A percentile compares a stretch with the other conserved stretches of the same genome.
These are phyloP conservation scores for Aphanomyces euteiches DNA, from an alignment of 352 stramenopile genomes.

Conservation along the genomic window DNA sequence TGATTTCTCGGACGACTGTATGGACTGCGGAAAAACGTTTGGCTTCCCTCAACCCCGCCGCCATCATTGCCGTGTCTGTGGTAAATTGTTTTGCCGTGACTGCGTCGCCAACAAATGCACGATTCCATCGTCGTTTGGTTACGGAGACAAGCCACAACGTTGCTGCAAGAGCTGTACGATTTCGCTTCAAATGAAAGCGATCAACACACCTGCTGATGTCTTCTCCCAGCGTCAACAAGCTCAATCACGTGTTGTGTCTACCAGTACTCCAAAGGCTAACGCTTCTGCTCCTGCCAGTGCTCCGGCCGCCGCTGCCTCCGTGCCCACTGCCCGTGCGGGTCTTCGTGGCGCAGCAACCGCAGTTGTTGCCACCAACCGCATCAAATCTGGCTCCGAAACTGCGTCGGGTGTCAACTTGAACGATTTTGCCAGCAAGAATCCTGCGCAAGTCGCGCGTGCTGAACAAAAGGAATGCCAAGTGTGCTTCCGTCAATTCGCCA, in stretches of 20 bases:
- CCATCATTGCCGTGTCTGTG: conserved; percentile 83
- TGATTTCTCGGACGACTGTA: conserved; percentile 83
- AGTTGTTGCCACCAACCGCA: conserved; percentile 20
- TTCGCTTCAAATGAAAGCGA: conserved; percentile 79
- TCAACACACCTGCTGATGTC: conserved; percentile 79
- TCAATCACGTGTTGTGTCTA: not conserved
- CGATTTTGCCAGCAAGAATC: conserved; percentile 32
- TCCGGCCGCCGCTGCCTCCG: not conserved
- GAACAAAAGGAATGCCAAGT: conserved; percentile 86
- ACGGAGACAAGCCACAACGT: conserved; percentile 64
- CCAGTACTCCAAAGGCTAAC: not conserved
- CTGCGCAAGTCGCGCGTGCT: conserved; percentile 66
- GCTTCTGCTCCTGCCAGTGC: not conserved
- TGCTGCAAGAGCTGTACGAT: conserved; percentile 82
- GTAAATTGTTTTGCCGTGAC: conserved; percentile 70
- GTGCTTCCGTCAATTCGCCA: conserved; percentile 84
- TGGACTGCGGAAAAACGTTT: conserved; percentile 83
- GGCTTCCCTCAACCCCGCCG: conserved; percentile 75
- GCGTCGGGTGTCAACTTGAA: conserved; percentile 16
- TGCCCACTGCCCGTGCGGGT: not conserved
- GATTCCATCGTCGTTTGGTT: conserved; percentile 74
- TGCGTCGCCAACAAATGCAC: conserved; percentile 85
- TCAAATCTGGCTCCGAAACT: conserved; percentile 14
- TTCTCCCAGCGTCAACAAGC: conserved; percentile 66
- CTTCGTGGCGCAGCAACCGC: not conserved